A percentile compares a stretch with the other conserved stretches of the same genome.
Evolutionary conservation across 2,329 filamentous ascomycete species (phyloP).

Genomic region (Aaosphaeria arxii): DNA sequence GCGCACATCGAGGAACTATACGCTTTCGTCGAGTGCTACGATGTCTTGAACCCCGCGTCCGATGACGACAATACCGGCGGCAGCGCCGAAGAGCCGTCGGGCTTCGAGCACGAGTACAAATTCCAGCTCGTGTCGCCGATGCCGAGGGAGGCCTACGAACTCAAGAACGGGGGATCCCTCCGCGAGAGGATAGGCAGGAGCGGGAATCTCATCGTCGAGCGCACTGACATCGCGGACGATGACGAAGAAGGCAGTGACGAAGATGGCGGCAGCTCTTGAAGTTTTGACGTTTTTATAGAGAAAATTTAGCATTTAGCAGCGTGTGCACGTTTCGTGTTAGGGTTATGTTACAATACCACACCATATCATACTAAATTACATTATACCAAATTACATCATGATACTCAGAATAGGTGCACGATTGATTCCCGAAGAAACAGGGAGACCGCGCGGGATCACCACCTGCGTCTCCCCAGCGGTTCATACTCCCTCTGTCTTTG

Average conservation of each 20-base stretch:
- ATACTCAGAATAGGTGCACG: no score
- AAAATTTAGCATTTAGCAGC: no score
- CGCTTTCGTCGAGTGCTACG: constrained; percentile 91
- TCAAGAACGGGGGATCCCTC: constrained; percentile 64
- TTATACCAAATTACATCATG: no score
- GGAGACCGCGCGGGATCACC: no score
- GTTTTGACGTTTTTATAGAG: no score
- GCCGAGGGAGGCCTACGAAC: constrained; percentile 76
- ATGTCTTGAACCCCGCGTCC: constrained; percentile 51
- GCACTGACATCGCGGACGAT: constrained; percentile 55
- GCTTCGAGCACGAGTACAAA: constrained; percentile 76
- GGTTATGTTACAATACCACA: no score
- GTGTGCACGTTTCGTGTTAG: no score
- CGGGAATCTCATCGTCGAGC: constrained; percentile 87
- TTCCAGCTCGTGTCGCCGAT: constrained; percentile 84
- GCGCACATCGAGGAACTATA: constrained; percentile 84
- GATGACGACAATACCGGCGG: constrained; percentile 17
- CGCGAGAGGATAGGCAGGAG: constrained; percentile 74
- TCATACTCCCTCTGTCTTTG: no score
- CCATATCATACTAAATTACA: no score
- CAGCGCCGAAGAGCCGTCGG: constrained; percentile 54
- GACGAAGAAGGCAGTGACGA: constrained; percentile 38
- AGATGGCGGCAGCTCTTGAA: no score
- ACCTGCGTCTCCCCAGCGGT: no score
- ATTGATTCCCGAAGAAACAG: no score